Evolutionary conservation across 225 moss, liverwort and hornwort species (phyloP).

Genomic region (Marchantia paleacea): DNA sequence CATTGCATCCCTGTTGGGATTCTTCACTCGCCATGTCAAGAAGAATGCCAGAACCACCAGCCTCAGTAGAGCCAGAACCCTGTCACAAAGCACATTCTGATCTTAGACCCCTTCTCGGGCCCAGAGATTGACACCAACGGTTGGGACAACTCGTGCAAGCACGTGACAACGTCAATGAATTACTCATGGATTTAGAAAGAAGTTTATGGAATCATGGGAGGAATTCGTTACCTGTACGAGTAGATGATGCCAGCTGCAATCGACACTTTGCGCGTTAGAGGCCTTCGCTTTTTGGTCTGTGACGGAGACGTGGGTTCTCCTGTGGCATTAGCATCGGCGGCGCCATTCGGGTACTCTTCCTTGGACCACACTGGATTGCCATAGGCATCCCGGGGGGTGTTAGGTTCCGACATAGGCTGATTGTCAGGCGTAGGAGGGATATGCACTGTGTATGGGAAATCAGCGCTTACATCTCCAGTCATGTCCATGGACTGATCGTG

Average conservation of each 20-base stretch:
- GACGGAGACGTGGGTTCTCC: background rate
- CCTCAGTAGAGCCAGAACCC: constrained; percentile 21
- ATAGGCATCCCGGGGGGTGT: constrained; percentile 21
- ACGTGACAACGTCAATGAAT: too few relatives aligned
- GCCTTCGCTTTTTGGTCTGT: constrained; percentile 13
- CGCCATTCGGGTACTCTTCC: constrained; percentile 10
- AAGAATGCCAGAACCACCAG: constrained; percentile 61
- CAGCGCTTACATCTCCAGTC: constrained; percentile 5
- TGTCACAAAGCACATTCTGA: background rate
- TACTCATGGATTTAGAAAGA: background rate
- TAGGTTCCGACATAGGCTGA: constrained; percentile 22
- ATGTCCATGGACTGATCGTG: constrained; percentile 19
- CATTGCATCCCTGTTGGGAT: constrained; percentile 60
- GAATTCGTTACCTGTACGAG: constrained; percentile 15
- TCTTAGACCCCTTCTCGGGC: background rate
- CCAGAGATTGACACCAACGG: too few relatives aligned
- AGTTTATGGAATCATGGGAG: background rate
- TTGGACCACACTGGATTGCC: constrained; percentile 23
- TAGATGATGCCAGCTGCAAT: constrained; percentile 17
- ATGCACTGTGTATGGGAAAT: constrained; percentile 20
- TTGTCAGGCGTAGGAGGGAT: constrained; percentile 25
- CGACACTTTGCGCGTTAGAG: constrained; percentile 22
- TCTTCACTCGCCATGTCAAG: constrained; percentile 58
- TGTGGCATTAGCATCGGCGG: background rate
- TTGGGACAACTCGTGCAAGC: too few relatives aligned